Evolutionary conservation across 768 basidiomycete genomes (phyloP), one percentile per base, ranked within the genome.

Genomic region (Xanthoconium stramineum): DNA sequence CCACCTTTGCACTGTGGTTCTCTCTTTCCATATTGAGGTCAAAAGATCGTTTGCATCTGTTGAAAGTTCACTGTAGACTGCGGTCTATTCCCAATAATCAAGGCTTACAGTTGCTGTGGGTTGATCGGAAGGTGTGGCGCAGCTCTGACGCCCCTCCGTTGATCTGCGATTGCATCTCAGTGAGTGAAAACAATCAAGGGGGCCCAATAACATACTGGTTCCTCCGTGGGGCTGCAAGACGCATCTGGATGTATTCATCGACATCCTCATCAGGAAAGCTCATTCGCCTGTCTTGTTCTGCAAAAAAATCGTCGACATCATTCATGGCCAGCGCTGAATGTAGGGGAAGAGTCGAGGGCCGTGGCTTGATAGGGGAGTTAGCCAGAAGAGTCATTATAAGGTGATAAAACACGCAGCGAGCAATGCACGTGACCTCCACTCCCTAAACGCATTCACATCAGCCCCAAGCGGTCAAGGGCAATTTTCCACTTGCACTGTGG

Each of bases 221-320:
- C 53, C n/a, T 58, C 55, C 37, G 56, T 13, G 54, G 46, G 24
- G 46, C 53, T 38, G 52, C 50, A 32, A 68, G 51, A 38, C 67
- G 69, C 30, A 76, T 69, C 43, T 68, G 67, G 45, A 80, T 58
- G 59, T 80, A 85, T 44, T 78, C 76, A 15, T 79, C 73, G 45
- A 80, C 58, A 38, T 80, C 77, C 65, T 84, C 82, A 38, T 83
- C 79, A 4, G 81, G 79, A 17, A 80, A 56, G 45, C 72, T 76
- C 82, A 85, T 81, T 10, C 74, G 75, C 51, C 68, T 70, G 49
- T 85, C 80, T 66, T 81, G 82, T 65, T 85, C 84, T 20, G 65
- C 67, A 61, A 80, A 86, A 58, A 83, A 85, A 2, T 70, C 67
- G 12, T 82, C 74, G 13, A 77, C 32, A 53, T 77, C 75, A 39